phyloP scores from a whole-genome alignment of 2,329 filamentous ascomycete species.

The Calonectria honghensis region DNA sequence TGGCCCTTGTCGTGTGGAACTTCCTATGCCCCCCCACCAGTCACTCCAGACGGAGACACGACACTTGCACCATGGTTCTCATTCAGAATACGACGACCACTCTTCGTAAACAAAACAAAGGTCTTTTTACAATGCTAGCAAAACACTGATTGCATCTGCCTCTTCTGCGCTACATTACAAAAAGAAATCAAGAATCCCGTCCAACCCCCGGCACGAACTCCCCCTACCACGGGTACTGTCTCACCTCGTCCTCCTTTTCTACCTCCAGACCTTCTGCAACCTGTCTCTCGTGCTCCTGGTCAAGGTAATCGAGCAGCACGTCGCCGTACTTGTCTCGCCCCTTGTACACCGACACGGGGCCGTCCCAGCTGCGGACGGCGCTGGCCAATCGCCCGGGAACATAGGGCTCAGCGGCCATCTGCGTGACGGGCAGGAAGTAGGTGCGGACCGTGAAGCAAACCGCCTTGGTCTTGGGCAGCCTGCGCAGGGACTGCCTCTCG shows the following conservation, averaged over 20 bases:
- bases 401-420: conserved; percentile 81
- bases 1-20: not conserved
- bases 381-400: conserved; percentile 87
- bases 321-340: conserved; percentile 84
- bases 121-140: not conserved
- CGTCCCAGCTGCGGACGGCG: conserved; percentile 87
- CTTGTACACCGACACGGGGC: conserved; percentile 86
- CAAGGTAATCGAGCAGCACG: conserved; percentile 85
- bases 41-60: not conserved
- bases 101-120: not conserved
- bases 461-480: conserved; percentile 75
- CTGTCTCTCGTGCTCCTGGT: conserved; percentile 84
- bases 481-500: conserved; percentile 81
- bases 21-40: not conserved
- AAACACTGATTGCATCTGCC: not conserved
- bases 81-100: not conserved
- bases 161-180: not conserved
- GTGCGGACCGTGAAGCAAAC: conserved; percentile 86
- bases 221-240: conserved; percentile 76
- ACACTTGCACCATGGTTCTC: not conserved
- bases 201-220: not conserved
- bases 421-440: conserved; percentile 83
- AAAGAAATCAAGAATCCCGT: not conserved
- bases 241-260: conserved; percentile 75
- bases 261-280: conserved; percentile 79